These are phyloP conservation scores for Pleurotus tuoliensis DNA, from an alignment of 768 basidiomycete genomes.

Conservation along the genomic window DNA sequence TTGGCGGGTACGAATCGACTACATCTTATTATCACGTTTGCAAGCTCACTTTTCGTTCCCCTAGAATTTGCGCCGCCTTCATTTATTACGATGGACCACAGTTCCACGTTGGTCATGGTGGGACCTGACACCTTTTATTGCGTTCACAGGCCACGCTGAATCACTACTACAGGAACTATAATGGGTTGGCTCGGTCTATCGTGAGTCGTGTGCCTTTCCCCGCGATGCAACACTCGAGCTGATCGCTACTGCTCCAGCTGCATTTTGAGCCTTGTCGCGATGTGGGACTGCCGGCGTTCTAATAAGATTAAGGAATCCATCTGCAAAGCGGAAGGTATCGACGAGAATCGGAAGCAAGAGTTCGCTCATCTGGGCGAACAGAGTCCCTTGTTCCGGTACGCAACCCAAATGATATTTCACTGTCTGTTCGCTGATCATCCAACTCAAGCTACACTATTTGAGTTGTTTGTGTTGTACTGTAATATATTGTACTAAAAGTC, in stretches of 20 bases:
- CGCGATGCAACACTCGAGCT: background rate
- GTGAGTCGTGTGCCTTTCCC: conserved; percentile 22
- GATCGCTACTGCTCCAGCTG: background rate
- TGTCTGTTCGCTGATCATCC: background rate
- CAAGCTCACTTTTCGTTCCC: background rate
- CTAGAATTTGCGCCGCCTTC: conserved; percentile 39
- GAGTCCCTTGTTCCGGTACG: conserved; percentile 52
- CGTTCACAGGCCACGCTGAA: background rate
- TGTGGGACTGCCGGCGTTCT: conserved; percentile 44
- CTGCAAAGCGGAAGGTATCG: conserved; percentile 41
- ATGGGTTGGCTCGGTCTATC: conserved; percentile 10
- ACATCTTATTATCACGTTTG: background rate
- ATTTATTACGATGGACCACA: conserved; percentile 32
- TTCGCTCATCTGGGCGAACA: conserved; percentile 48
- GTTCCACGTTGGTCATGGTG: conserved; percentile 34
- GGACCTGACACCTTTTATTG: no score
- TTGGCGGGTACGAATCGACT: conserved; percentile 35
- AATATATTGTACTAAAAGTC: no score
- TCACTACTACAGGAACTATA: background rate
- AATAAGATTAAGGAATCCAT: conserved; percentile 45
- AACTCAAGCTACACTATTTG: conserved; percentile 1
- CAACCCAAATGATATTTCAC: background rate
- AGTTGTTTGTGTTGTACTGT: background rate
- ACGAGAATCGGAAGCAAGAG: conserved; percentile 31
- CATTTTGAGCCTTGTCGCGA: conserved; percentile 25